These are phyloP conservation scores for Scenedesmus sp. DNA, from an alignment of 163 green algal genomes.

Conservation along the genomic window DNA sequence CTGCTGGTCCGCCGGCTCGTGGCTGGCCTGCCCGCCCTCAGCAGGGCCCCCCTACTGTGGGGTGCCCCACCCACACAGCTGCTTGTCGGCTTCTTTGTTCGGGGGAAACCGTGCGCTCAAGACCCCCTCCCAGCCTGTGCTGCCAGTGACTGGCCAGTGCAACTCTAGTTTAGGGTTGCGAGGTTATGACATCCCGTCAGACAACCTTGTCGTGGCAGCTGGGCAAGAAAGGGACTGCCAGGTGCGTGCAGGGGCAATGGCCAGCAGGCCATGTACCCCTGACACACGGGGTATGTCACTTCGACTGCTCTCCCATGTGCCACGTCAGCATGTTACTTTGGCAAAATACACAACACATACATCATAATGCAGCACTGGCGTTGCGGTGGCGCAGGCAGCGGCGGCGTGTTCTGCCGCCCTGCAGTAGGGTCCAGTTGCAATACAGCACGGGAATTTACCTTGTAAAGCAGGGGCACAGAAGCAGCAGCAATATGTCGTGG, in stretches of 20 bases:
- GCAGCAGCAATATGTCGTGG: neutral
- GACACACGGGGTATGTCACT: neutral
- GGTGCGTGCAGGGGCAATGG: neutral
- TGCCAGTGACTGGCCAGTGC: constrained; percentile 46
- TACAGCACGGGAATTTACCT: neutral
- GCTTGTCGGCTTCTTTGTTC: constrained; percentile 40
- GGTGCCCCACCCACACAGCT: neutral
- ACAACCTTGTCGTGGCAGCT: constrained; percentile 34
- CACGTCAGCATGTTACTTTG: constrained; percentile 29
- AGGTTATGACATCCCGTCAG: constrained; percentile 31
- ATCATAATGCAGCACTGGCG: neutral
- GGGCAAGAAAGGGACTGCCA: neutral
- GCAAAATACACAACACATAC: neutral
- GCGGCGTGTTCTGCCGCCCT: neutral
- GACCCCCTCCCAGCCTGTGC: constrained; percentile 32
- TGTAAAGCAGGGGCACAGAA: neutral
- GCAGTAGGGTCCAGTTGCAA: neutral
- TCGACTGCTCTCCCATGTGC: neutral
- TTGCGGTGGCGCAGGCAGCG: neutral
- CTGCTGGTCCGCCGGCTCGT: constrained; percentile 11
- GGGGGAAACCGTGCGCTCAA: constrained; percentile 29
- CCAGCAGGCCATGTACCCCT: neutral
- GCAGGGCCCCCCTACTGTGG: neutral
- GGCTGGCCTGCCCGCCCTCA: constrained; percentile 17
- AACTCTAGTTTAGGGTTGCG: constrained; percentile 51